Conservation (phyloP, 129 eudicot genomes). For the Mikania micrantha region DNA sequence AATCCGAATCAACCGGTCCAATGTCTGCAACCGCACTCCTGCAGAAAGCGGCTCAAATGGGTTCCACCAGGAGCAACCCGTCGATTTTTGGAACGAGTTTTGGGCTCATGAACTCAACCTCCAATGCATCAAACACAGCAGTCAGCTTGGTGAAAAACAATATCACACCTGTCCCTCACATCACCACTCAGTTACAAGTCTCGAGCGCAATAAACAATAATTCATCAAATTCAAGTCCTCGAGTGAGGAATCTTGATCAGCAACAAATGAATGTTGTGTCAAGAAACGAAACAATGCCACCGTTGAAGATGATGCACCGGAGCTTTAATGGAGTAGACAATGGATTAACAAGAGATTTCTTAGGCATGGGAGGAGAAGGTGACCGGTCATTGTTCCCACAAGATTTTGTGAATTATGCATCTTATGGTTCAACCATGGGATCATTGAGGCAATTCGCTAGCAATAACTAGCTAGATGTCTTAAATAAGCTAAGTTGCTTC, state of each 20-base stretch:
- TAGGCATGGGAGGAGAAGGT: conserved; percentile 75
- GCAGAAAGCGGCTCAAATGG: conserved; percentile 95
- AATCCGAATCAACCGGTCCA: conserved; percentile 39
- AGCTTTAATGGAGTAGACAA: conserved; percentile 29
- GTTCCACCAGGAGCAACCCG: conserved; percentile 71
- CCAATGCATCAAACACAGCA: conserved; percentile 31
- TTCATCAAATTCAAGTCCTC: conserved; percentile 21
- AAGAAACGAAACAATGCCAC: conserved; percentile 23
- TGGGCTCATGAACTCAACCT: conserved; percentile 55
- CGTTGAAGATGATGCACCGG: conserved; percentile 30
- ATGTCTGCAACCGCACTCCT: conserved; percentile 96
- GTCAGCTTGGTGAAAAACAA: conserved; percentile 27
- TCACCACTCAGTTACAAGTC: conserved; percentile 22
- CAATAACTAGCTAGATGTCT: conserved; percentile 24
- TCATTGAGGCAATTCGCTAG: conserved; percentile 54
- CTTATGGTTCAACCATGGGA: conserved; percentile 72
- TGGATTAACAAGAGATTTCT: conserved; percentile 73
- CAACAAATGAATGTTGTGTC: conserved; percentile 36
- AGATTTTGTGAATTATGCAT: conserved; percentile 76
- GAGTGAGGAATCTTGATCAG: conserved; percentile 26
- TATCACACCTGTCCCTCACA: conserved; percentile 18
- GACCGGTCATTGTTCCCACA: conserved; percentile 71
- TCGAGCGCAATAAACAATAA: conserved; percentile 21
- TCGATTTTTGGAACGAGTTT: conserved; percentile 48
- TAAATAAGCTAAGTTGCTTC: conserved; percentile 12